Evolutionary conservation across 1,284 basidiomycete genomes (phyloP).

Genomic region (Lentinus polychrous): DNA sequence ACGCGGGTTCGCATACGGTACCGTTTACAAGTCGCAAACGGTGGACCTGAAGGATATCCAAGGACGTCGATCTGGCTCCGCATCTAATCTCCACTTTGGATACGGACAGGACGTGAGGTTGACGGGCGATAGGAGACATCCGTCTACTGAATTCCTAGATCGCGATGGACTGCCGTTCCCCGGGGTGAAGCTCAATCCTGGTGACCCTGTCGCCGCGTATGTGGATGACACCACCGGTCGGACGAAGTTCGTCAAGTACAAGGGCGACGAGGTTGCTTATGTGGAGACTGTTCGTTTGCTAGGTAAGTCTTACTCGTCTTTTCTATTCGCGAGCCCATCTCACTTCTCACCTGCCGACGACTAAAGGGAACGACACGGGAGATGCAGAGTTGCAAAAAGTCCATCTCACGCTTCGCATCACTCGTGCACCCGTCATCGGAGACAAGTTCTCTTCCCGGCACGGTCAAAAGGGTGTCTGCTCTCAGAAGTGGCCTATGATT

Average conservation of each 20-base stretch:
- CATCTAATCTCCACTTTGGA: constrained; percentile 78
- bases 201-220: constrained; percentile 83
- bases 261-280: constrained; percentile 91
- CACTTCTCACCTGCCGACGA: neutral
- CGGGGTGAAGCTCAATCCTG: constrained; percentile 65
- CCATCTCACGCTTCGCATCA: constrained; percentile 90
- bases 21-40: constrained; percentile 93
- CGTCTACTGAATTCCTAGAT: constrained; percentile 63
- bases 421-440: constrained; percentile 94
- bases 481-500: constrained; percentile 96
- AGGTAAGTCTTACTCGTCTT: constrained; percentile 47
- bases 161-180: constrained; percentile 81
- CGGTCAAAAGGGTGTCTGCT: constrained; percentile 99
- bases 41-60: constrained; percentile 83
- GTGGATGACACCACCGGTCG: constrained; percentile 81
- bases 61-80: constrained; percentile 52
- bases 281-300: constrained; percentile 91
- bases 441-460: constrained; percentile 99
- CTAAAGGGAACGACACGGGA: constrained; percentile 78
- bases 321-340: neutral
- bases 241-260: constrained; percentile 91
- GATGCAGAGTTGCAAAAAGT: constrained; percentile 90
- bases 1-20: constrained; percentile 95
- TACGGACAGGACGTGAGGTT: constrained; percentile 71
- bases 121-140: constrained; percentile 50